Conservation (phyloP, 441 rosid genomes). For the Bruguiera hainesii region DNA sequence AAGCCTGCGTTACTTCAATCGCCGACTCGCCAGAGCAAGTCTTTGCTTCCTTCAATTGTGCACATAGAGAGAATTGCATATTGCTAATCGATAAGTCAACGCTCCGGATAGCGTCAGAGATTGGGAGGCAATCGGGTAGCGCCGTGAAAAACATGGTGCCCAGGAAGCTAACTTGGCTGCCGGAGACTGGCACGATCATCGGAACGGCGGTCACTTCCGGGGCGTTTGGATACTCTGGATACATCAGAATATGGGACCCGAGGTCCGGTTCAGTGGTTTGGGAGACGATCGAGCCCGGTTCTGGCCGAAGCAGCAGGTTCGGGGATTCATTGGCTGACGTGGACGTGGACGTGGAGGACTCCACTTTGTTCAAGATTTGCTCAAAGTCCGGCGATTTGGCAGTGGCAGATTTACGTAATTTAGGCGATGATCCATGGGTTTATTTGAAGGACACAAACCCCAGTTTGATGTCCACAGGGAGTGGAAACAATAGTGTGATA, state of each 20-base stretch:
- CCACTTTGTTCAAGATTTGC: constrained; percentile 66
- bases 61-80: constrained; percentile 70
- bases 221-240: constrained; percentile 82
- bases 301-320: constrained; percentile 82
- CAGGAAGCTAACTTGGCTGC: constrained; percentile 66
- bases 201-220: constrained; percentile 61
- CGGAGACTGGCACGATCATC: constrained; percentile 36
- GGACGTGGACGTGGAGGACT: constrained; percentile 54
- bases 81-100: constrained; percentile 69
- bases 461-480: constrained; percentile 34
- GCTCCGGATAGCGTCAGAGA: constrained; percentile 49
- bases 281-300: constrained; percentile 94
- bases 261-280: constrained; percentile 56
- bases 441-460: constrained; percentile 67
- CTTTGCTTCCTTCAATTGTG: constrained; percentile 71
- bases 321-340: constrained; percentile 88
- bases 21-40: constrained; percentile 48
- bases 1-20: constrained; percentile 60
- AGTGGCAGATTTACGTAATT: constrained; percentile 72
- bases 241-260: constrained; percentile 81
- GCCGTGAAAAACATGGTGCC: constrained; percentile 58
- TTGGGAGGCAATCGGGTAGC: constrained; percentile 68
- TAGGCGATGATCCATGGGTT: constrained; percentile 90
- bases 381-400: constrained; percentile 87
- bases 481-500: constrained; percentile 37